Conservation (phyloP, 208 protist species). For the Novymonas esmeraldas region DNA sequence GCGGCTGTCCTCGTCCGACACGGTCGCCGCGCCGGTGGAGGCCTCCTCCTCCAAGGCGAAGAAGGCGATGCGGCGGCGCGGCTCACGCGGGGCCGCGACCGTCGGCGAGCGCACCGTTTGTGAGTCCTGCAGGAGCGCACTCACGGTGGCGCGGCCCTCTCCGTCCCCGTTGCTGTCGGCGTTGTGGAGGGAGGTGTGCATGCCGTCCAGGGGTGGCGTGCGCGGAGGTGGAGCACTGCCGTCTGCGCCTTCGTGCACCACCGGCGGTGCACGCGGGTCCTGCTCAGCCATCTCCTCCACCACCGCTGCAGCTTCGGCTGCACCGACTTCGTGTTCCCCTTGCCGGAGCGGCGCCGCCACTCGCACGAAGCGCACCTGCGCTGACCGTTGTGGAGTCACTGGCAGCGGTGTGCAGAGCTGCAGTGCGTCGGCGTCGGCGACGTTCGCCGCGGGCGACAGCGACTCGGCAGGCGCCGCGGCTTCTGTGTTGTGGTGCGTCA, state of each 20-base stretch:
- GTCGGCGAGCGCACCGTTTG: no score
- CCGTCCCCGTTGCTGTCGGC: no score
- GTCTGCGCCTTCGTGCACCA: no score
- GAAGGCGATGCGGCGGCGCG: background rate
- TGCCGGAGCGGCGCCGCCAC: conserved; percentile 1
- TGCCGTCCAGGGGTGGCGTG: no score
- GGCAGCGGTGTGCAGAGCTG: background rate
- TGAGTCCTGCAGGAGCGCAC: background rate
- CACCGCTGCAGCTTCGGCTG: background rate
- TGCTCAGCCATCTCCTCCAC: no score
- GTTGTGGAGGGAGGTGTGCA: no score
- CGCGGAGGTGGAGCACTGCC: no score
- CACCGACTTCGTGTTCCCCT: background rate
- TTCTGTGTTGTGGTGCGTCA: background rate
- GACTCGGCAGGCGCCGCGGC: background rate
- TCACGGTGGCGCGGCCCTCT: no score
- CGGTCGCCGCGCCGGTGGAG: background rate
- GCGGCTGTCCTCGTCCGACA: background rate
- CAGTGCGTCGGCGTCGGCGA: background rate
- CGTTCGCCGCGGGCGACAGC: no score
- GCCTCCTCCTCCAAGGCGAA: background rate
- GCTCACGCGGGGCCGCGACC: background rate
- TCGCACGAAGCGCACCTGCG: conserved; percentile 15
- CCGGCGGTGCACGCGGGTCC: no score
- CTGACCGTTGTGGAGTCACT: conserved; percentile 13